Base-by-base conservation (phyloP, 768 basidiomycete species). In the Boletus patriciae region DNA sequence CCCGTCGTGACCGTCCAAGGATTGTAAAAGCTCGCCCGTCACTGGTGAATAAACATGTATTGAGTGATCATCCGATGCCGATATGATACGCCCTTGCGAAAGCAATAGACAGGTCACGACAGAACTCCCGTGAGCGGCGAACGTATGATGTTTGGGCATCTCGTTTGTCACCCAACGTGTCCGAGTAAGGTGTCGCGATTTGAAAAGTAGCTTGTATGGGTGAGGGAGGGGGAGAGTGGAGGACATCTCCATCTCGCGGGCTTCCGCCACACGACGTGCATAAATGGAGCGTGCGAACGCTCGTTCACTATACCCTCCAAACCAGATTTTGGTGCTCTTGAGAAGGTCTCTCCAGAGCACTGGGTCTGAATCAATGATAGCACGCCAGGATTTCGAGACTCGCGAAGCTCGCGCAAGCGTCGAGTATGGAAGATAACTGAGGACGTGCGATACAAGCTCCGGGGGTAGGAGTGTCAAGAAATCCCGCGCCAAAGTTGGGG, bases 21-120 rank as follows among this genome's bases (percentile, higher is more conserved):
- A 83, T 41, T 82, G 84, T 6, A 88, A 71, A 21, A 91, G 80
- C 37, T 83, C 79, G 13, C 96, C 96, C 0, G 88, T 90, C 21
- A 81, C 70, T n/a, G 92, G 94, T 23, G 88, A 89, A 70, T 96
- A 98, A 45, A 99, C 86, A 67, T 95, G 92, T 66, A 98, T 97
- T 4, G 93, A 91, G 65, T 98, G 93, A 73, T 98, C 95, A 72
- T 99, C 96, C 1, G 94, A 96, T 12, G 96, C 95, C 12, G 92
- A 94, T 66, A 99, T 93, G 74, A 99, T 93, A 58, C 95, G 92
- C 31, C 91, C 90, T 58, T 86, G 85, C 48, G 96, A 97, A 76
- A 99, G 92, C 64, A 98, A 83, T 45, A 98, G 84, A 71, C 94
- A 97, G 41, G 96, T 99, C 69, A 99, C 94, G 59, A 98, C 96